These are phyloP conservation scores for Cymbidium sinense DNA, from an alignment of 106 monocot genomes.

Conservation along the genomic window DNA sequence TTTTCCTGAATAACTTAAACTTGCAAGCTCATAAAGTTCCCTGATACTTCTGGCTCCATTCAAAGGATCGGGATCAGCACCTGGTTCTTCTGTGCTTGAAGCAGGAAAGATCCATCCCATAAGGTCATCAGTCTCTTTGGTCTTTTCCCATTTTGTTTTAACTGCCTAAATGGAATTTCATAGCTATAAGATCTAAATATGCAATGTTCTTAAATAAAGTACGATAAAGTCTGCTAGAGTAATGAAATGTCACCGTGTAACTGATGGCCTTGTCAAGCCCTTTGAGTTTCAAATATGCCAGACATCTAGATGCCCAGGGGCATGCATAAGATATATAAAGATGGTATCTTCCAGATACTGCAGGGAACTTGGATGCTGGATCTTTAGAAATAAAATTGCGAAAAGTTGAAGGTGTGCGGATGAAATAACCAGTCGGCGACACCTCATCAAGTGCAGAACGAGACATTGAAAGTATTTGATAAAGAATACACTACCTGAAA, in stretches of 20 bases:
- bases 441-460: constrained; percentile 60
- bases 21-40: constrained; percentile 72
- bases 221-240: neutral
- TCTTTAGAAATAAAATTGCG: constrained; percentile 74
- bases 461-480: constrained; percentile 41
- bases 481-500: neutral
- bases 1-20: constrained; percentile 68
- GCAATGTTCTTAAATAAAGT: neutral
- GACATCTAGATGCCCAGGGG: constrained; percentile 87
- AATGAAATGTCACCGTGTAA: constrained; percentile 28
- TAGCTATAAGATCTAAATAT: neutral
- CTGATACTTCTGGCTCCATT: constrained; percentile 74
- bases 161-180: constrained; percentile 32
- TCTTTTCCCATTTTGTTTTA: constrained; percentile 80
- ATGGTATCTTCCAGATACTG: constrained; percentile 77
- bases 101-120: constrained; percentile 76
- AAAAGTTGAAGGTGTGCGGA: constrained; percentile 71
- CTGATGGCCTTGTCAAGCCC: constrained; percentile 68
- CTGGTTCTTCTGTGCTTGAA: constrained; percentile 53
- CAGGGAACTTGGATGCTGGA: constrained; percentile 45
- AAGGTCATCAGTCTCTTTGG: constrained; percentile 71
- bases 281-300: constrained; percentile 69
- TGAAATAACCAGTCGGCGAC: constrained; percentile 63
- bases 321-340: constrained; percentile 85
- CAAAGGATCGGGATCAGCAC: constrained; percentile 59